Conservation (phyloP, 208 protist species). For the Wallacemonas rigidus region DNA sequence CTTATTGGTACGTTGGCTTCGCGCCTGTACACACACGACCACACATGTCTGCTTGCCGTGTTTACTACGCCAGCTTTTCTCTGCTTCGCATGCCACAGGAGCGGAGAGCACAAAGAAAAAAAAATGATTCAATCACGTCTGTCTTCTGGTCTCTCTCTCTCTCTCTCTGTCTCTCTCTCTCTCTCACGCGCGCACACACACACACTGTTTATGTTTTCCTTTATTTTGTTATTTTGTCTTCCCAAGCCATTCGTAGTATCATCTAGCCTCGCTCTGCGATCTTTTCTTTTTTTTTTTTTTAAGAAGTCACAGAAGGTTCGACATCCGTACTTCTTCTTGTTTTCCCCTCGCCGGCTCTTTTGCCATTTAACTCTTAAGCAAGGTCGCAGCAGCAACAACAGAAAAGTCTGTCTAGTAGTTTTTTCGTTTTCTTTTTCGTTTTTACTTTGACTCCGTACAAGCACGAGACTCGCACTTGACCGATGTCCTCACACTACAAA, state of each 20-base stretch:
- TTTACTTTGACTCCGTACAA: neutral
- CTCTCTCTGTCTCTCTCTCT: conserved; percentile 3
- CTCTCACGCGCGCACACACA: neutral
- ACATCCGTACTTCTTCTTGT: conserved; percentile 1
- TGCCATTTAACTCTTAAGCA: neutral
- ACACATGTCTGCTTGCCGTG: no score
- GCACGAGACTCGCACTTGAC: neutral
- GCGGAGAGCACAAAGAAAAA: no score
- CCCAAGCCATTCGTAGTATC: neutral
- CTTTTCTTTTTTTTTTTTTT: conserved; percentile 18
- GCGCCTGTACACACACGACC: no score
- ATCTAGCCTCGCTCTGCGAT: conserved; percentile 3
- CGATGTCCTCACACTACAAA: conserved; percentile 63
- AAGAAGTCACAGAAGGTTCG: neutral
- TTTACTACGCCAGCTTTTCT: no score
- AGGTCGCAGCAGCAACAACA: no score
- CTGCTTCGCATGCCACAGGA: no score
- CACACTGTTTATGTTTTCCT: neutral
- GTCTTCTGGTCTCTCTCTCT: conserved; percentile 7
- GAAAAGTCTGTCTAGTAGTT: neutral
- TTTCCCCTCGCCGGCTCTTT: conserved; percentile 17
- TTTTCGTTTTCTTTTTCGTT: conserved; percentile 6
- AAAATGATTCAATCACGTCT: neutral
- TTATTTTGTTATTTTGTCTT: neutral
- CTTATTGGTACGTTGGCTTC: no score